A percentile compares a stretch with the other conserved stretches of the same genome.
Evolutionary conservation across 257 asterid genomes (phyloP).

Genomic region (Gardenia jasminoides): DNA sequence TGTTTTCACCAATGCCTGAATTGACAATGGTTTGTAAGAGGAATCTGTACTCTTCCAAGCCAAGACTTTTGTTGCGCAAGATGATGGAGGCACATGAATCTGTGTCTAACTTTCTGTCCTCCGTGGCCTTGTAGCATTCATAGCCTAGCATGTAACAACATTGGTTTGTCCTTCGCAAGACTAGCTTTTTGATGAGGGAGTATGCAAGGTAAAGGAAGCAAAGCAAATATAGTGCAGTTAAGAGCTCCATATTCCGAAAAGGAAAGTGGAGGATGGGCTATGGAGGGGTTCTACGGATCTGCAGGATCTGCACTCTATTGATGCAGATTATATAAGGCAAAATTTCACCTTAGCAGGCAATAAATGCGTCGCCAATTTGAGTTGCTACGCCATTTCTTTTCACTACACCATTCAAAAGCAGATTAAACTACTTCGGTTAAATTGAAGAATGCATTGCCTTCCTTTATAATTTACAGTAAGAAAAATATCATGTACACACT

Average conservation of each 20-base stretch:
- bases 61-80: conserved; percentile 32
- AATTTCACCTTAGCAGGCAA: too few species aligned
- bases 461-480: too few species aligned
- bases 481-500: too few species aligned
- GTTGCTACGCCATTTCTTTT: too few species aligned
- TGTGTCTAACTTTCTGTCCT: conserved; percentile 16
- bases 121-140: conserved; percentile 30
- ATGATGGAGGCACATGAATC: conserved; percentile 14
- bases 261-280: background rate
- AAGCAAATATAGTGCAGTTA: background rate
- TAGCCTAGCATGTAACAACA: conserved; percentile 32
- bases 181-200: background rate
- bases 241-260: conserved; percentile 2
- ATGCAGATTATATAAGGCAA: too few species aligned
- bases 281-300: too few species aligned
- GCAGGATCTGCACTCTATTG: too few species aligned
- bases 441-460: too few species aligned
- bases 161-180: conserved; percentile 8
- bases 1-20: conserved; percentile 38
- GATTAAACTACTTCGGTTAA: too few species aligned
- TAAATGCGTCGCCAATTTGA: too few species aligned
- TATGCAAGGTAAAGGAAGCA: conserved; percentile 10
- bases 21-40: conserved; percentile 30
- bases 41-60: conserved; percentile 29
- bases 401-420: too few species aligned